These are phyloP conservation scores for Torulaspora indica DNA, from an alignment of 805 yeast genomes.

Conservation along the genomic window DNA sequence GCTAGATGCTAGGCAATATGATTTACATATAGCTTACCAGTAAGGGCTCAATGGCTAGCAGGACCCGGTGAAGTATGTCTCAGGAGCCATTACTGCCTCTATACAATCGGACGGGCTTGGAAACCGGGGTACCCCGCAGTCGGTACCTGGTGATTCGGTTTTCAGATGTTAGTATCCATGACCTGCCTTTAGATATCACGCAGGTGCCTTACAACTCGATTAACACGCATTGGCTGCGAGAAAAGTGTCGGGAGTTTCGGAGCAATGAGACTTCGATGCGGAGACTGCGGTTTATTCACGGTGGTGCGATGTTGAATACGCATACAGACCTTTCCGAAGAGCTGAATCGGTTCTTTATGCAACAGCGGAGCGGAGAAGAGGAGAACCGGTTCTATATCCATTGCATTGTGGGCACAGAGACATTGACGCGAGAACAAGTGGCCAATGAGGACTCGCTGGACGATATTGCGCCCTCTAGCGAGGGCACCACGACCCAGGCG, in stretches of 20 bases:
- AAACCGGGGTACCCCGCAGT: neutral
- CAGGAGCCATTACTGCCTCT: slow-evolving; percentile 22
- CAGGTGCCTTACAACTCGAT: slow-evolving; percentile 21
- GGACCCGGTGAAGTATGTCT: slow-evolving; percentile 15
- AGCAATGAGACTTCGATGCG: slow-evolving; percentile 16
- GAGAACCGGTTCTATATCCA: slow-evolving; percentile 56
- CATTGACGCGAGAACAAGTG: slow-evolving; percentile 44
- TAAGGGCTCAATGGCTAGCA: slow-evolving; percentile 2
- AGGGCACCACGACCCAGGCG: slow-evolving; percentile 45
- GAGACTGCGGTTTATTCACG: slow-evolving; percentile 30
- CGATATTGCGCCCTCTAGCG: slow-evolving; percentile 23
- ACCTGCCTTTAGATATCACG: slow-evolving; percentile 27
- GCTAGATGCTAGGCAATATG: too few species aligned
- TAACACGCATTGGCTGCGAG: slow-evolving; percentile 30
- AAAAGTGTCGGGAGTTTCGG: slow-evolving; percentile 27
- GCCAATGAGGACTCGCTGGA: slow-evolving; percentile 57
- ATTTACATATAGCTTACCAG: neutral
- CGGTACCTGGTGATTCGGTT: slow-evolving; percentile 27
- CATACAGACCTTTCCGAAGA: slow-evolving; percentile 19
- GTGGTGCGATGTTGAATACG: slow-evolving; percentile 28
- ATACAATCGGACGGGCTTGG: slow-evolving; percentile 7
- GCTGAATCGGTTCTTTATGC: slow-evolving; percentile 17
- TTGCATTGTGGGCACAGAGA: slow-evolving; percentile 64
- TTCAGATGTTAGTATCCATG: slow-evolving; percentile 29
- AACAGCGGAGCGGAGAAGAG: slow-evolving; percentile 5